Conservation (phyloP, 208 protist species). For the Strigomonas galati region DNA sequence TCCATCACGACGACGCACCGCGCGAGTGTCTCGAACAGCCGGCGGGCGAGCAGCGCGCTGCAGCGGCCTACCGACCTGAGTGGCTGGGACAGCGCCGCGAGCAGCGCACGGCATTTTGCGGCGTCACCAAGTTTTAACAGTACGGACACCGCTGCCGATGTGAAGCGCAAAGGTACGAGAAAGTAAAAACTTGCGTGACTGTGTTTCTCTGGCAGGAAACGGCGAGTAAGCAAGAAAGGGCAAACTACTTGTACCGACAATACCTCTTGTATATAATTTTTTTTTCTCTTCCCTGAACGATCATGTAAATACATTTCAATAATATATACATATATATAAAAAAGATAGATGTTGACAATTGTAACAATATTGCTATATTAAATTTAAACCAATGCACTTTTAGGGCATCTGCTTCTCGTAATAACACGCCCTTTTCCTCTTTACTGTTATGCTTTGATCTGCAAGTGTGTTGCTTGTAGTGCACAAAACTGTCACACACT, state of each 20-base stretch:
- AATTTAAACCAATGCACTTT: no score
- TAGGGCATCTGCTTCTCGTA: no score
- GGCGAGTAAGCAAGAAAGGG: no score
- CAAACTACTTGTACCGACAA: no score
- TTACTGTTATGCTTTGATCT: not conserved
- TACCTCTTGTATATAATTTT: no score
- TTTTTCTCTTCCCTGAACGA: no score
- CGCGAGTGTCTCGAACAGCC: not conserved
- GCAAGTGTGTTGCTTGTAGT: no score
- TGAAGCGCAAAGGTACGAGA: not conserved
- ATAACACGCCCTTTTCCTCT: not conserved
- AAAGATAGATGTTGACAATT: not conserved
- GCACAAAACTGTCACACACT: no score
- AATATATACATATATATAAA: not conserved
- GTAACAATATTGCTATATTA: not conserved
- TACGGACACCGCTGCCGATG: not conserved
- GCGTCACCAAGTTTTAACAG: not conserved
- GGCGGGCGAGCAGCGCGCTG: not conserved
- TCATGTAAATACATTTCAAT: no score
- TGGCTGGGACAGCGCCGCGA: not conserved
- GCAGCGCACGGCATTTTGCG: not conserved
- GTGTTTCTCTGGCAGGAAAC: not conserved
- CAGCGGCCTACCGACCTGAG: not conserved
- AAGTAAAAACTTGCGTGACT: not conserved
- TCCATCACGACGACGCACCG: not conserved